These are phyloP conservation scores for Trichoderma endophyticum DNA, from an alignment of 2,329 filamentous ascomycete genomes.

Conservation along the genomic window DNA sequence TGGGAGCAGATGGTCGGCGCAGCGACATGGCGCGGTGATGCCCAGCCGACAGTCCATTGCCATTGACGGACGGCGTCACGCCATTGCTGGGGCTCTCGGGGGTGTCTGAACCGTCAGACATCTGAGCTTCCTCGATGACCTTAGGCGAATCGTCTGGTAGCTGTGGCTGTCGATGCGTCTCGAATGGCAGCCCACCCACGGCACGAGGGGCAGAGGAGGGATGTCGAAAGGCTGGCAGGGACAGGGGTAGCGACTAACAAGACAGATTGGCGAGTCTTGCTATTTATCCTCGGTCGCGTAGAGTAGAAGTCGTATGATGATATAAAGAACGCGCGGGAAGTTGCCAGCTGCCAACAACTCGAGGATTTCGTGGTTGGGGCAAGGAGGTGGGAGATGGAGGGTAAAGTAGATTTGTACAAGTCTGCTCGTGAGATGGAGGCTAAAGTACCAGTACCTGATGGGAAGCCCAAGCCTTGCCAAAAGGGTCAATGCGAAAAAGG, in stretches of 20 bases:
- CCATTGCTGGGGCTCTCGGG: slow-evolving; percentile 26
- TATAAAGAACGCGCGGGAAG: not conserved
- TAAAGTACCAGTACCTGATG: not conserved
- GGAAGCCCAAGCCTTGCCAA: not conserved
- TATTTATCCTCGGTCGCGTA: not conserved
- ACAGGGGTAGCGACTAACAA: not conserved
- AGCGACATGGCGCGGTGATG: slow-evolving; percentile 40
- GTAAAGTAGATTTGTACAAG: not conserved
- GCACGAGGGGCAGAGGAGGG: slow-evolving; percentile 1
- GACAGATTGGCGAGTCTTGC: not conserved
- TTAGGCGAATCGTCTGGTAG: not conserved
- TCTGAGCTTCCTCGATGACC: not conserved
- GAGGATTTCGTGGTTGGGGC: not conserved
- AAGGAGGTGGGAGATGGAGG: not conserved
- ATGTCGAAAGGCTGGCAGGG: not conserved
- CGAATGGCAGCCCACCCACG: not conserved
- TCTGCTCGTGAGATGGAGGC: not conserved
- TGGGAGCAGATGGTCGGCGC: slow-evolving; percentile 60
- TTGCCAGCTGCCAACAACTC: not conserved
- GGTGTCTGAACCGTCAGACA: slow-evolving; percentile 26
- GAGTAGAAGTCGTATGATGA: not conserved
- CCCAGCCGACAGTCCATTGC: slow-evolving; percentile 14
- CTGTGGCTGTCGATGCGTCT: not conserved
- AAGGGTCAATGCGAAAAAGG: not conserved
- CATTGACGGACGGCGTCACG: slow-evolving; percentile 22